phyloP scores from a whole-genome alignment of 768 basidiomycete genomes.

The Serpula lacrymans region DNA sequence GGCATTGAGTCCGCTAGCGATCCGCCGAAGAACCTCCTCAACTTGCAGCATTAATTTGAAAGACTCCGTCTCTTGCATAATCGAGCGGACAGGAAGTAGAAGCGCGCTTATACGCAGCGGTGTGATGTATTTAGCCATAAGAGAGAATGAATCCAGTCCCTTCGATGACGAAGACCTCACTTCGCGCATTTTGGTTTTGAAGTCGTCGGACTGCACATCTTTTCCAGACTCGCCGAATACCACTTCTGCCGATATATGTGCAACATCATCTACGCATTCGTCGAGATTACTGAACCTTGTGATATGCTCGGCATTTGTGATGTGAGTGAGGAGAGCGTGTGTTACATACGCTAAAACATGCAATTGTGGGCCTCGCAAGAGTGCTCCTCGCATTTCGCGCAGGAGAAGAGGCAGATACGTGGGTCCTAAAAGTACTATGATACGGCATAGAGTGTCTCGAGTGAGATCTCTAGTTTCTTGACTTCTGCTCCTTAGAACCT shows the following conservation, averaged over 20 bases:
- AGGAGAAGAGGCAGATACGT: constrained; percentile 69
- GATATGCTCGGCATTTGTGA: constrained; percentile 61
- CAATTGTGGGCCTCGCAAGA: constrained; percentile 88
- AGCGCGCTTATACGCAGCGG: constrained; percentile 73
- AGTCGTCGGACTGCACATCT: constrained; percentile 83
- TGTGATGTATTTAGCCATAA: constrained; percentile 75
- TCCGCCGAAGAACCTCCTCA: constrained; percentile 84
- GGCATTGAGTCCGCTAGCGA: constrained; percentile 80
- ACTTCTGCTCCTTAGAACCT: constrained; percentile 88
- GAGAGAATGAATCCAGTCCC: constrained; percentile 81
- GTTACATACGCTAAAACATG: constrained; percentile 86
- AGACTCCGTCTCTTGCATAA: constrained; percentile 84
- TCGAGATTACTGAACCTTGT: constrained; percentile 64
- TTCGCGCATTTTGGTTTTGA: constrained; percentile 93
- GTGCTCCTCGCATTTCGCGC: constrained; percentile 78
- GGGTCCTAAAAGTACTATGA: constrained; percentile 69
- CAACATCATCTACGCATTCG: constrained; percentile 71
- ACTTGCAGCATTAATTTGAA: constrained; percentile 76
- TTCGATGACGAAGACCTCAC: constrained; percentile 79
- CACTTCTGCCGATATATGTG: constrained; percentile 81
- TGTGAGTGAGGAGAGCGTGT: constrained; percentile 78
- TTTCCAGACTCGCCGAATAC: constrained; percentile 93
- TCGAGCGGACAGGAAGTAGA: constrained; percentile 72
- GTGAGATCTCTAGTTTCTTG: constrained; percentile 89
- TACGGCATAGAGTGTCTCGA: constrained; percentile 78